A percentile compares a stretch with the other conserved stretches of the same genome.
These are phyloP conservation scores for Solanum hybrid DNA, from an alignment of 305 asterid genomes.

Conservation along the genomic window DNA sequence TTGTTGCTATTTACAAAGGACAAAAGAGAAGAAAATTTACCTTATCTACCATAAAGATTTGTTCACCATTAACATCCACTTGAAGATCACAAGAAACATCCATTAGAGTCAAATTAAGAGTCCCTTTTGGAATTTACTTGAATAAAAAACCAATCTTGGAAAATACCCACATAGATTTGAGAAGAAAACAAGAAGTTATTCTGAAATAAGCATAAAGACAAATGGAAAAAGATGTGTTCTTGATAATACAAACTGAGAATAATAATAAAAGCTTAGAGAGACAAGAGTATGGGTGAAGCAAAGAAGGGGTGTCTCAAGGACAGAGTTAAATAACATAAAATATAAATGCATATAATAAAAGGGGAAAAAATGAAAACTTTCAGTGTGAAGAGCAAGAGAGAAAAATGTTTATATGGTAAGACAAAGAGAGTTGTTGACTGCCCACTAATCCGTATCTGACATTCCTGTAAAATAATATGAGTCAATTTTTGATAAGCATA, in stretches of 20 bases:
- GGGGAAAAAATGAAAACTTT: constrained; percentile 5
- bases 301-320: constrained; percentile 13
- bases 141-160: constrained; percentile 9
- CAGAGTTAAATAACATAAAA: constrained; percentile 11
- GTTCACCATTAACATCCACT: constrained; percentile 80
- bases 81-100: constrained; percentile 54
- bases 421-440: constrained; percentile 24
- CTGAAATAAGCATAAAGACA: constrained; percentile 39
- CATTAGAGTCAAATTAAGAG: constrained; percentile 32
- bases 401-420: constrained; percentile 11
- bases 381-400: constrained; percentile 13
- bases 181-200: constrained; percentile 29
- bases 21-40: constrained; percentile 24
- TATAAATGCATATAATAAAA: constrained; percentile 9
- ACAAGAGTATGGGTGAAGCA: constrained; percentile 38
- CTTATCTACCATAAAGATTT: constrained; percentile 56
- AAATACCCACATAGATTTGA: constrained; percentile 5
- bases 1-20: background rate
- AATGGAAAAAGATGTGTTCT: constrained; percentile 37
- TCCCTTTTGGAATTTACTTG: constrained; percentile 13
- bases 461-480: constrained; percentile 20
- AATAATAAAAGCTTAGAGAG: constrained; percentile 11
- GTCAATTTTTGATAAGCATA: constrained; percentile 11
- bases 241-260: constrained; percentile 28
- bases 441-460: constrained; percentile 44